Evolutionary conservation across 2,329 filamentous ascomycete species (phyloP), one percentile per base, ranked within the genome.

Genomic region (Simplicillium aogashimaense): DNA sequence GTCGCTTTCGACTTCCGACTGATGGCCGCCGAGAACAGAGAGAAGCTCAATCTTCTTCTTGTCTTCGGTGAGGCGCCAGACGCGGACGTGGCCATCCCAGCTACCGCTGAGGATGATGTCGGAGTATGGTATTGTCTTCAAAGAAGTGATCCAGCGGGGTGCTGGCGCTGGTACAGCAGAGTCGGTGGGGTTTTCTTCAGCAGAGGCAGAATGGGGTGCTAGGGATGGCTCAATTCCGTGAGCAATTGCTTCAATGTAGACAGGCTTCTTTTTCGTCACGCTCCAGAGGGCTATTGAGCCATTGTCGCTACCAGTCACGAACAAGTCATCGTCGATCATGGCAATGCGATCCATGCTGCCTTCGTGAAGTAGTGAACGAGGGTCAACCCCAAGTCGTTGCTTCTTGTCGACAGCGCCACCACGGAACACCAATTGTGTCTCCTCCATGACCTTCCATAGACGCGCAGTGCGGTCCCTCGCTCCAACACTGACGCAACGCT

Each of bases 401-500:
- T 75, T 77, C 51, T 73, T 76, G 46, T 73, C 70, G 18, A 71
- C 67, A 33, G 80, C 83, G 46, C 88, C 87, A 43, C 89, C 90
- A 36, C 90, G 82, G 63, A 97, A 98, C 2, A 97, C 89, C 7
- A 98, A 76, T 58, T 98, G 92, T 2, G 84, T 86, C 65, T 98
- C 90, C 53, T 98, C 92, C 4, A 86, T 79, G 2, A 98, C 89
- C 62, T 95, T 95, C 92, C 92, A 98, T 50, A 95, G 65, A 43
- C 92, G 75, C 31, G 90, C 92, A 2, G 89, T 95, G 42, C 90
- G 81, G 59, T 98, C 92, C 48, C 92, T 75, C 6, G 87, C 83
- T 41, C 92, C 92, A 14, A 95, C 92, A 45, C 83, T 92, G 44
- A 97, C 74, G 57, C 92, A 95, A 37, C 87, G 81, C 60, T 97